phyloP scores from a whole-genome alignment of 352 stramenopile genomes.

The Nothophytophthora sp. region DNA sequence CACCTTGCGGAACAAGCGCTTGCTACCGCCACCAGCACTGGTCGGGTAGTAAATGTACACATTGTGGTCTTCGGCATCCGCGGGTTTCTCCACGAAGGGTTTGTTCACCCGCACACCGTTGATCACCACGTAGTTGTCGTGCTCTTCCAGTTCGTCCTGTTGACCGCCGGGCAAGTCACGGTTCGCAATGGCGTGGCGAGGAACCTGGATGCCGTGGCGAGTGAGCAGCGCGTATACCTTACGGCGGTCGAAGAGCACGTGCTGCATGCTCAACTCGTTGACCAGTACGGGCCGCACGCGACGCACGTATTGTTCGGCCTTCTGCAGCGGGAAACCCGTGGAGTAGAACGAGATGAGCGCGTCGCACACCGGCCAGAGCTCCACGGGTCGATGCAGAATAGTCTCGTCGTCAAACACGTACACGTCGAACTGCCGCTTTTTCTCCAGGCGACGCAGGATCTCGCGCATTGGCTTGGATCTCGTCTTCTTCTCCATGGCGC shows the following conservation, averaged over 20 bases:
- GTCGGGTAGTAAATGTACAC: slow-evolving; percentile 99
- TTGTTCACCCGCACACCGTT: slow-evolving; percentile 98
- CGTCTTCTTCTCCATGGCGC: slow-evolving; percentile 99
- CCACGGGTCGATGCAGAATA: slow-evolving; percentile 95
- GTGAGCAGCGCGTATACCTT: slow-evolving; percentile 97
- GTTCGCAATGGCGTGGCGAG: slow-evolving; percentile 95
- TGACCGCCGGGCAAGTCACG: slow-evolving; percentile 84
- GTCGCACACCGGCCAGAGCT: slow-evolving; percentile 96
- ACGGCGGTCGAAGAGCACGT: slow-evolving; percentile 95
- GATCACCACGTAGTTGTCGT: slow-evolving; percentile 87
- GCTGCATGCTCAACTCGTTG: slow-evolving; percentile 98
- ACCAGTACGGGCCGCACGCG: slow-evolving; percentile 96
- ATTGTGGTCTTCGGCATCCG: slow-evolving; percentile 99
- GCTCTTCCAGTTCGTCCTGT: slow-evolving; percentile 71
- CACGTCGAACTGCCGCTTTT: slow-evolving; percentile 95
- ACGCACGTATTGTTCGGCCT: slow-evolving; percentile 96
- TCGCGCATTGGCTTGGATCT: slow-evolving; percentile 97
- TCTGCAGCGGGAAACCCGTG: slow-evolving; percentile 97
- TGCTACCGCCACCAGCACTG: slow-evolving; percentile 97
- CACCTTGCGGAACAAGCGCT: slow-evolving; percentile 99
- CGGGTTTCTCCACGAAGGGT: slow-evolving; percentile 99
- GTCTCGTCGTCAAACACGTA: slow-evolving; percentile 98
- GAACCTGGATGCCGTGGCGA: slow-evolving; percentile 95
- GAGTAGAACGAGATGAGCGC: slow-evolving; percentile 99
- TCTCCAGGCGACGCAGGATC: slow-evolving; percentile 92